phyloP scores from a whole-genome alignment of 139 green algal species.

The Tetradesmus lagerheimii region DNA sequence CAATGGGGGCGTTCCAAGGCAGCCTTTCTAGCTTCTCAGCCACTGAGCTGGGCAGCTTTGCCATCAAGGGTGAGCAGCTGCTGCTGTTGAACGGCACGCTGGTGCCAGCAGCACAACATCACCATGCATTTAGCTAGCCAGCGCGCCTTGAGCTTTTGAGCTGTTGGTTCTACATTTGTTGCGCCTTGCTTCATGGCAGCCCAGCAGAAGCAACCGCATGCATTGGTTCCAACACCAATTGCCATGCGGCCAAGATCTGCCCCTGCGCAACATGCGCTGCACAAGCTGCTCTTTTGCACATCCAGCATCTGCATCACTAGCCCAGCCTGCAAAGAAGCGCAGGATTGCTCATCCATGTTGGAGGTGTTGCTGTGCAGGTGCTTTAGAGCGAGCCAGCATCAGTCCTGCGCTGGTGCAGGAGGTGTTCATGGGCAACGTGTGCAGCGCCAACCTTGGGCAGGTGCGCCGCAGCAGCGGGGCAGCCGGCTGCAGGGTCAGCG shows the following conservation, averaged over 20 bases:
- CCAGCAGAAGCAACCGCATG: background rate
- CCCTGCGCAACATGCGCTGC: background rate
- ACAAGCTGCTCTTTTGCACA: too few relatives aligned
- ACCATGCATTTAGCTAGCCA: too few relatives aligned
- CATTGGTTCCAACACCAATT: background rate
- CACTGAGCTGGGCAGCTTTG: conserved; percentile 79
- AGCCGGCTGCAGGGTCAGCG: too few relatives aligned
- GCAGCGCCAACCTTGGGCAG: conserved; percentile 84
- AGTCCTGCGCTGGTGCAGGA: conserved; percentile 69
- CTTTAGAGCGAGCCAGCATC: conserved; percentile 72
- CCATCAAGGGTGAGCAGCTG: conserved; percentile 78
- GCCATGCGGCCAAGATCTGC: background rate
- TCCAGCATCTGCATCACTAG: background rate
- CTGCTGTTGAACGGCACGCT: background rate
- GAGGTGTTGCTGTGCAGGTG: conserved; percentile 50
- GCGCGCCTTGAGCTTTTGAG: too few relatives aligned
- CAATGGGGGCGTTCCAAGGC: conserved; percentile 83
- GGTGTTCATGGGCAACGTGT: conserved; percentile 91
- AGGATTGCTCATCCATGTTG: background rate
- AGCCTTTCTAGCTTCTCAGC: conserved; percentile 73
- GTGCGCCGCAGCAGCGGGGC: conserved; percentile 51
- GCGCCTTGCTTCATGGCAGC: background rate
- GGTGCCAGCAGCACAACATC: background rate
- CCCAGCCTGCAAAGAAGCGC: background rate
- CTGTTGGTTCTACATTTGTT: too few relatives aligned